Evolutionary conservation across 345 rosid species (phyloP).

Genomic region (Populus pruinosa): DNA sequence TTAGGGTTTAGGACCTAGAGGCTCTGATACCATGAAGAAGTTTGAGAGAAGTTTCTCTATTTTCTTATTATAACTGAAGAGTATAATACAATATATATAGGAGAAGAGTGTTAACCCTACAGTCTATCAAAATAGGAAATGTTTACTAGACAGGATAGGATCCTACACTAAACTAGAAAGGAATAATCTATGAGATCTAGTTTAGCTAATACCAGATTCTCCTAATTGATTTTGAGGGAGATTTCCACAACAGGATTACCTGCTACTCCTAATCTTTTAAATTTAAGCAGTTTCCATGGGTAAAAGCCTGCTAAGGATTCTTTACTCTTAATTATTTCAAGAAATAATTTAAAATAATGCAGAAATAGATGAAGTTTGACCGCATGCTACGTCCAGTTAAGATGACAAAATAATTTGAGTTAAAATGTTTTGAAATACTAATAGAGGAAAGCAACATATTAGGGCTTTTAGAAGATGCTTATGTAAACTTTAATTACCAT

Average conservation of each 20-base stretch:
- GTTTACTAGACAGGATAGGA: too few species aligned
- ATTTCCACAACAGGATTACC: neutral
- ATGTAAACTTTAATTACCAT: neutral
- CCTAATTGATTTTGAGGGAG: too few species aligned
- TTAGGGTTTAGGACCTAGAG: too few species aligned
- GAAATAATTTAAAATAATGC: neutral
- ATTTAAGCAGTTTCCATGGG: neutral
- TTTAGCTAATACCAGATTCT: too few species aligned
- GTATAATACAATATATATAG: too few species aligned
- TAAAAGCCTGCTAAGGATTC: neutral
- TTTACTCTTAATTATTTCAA: neutral
- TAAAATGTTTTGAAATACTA: neutral
- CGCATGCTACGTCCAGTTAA: neutral
- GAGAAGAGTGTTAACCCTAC: too few species aligned
- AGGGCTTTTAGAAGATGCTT: neutral
- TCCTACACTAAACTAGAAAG: too few species aligned
- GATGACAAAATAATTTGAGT: neutral
- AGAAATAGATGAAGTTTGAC: neutral
- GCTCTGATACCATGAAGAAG: too few species aligned
- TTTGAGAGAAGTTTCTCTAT: too few species aligned
- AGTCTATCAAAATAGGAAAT: too few species aligned
- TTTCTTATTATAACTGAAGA: too few species aligned
- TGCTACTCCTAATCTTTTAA: neutral
- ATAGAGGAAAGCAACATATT: neutral
- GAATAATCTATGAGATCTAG: too few species aligned